Conservation (phyloP, 176 grass and related monocot species). For the Cymbopogon citratus region DNA sequence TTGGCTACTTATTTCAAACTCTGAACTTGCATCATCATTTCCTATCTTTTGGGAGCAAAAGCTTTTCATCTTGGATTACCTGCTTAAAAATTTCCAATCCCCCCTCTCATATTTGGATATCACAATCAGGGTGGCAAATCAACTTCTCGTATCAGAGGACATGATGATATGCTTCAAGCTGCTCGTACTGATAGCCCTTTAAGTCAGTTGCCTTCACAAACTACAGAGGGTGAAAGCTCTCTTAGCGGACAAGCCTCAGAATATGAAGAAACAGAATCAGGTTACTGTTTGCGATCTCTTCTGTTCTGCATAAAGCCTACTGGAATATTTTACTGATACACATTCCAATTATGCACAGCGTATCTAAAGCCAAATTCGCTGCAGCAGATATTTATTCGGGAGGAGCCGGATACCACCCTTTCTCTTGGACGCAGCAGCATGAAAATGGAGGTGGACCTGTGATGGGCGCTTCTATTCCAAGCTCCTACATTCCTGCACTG, state of each 20-base stretch:
- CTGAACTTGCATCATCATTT: background rate
- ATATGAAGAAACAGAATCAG: conserved; percentile 95
- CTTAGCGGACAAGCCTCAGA: conserved; percentile 80
- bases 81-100: background rate
- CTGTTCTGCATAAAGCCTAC: conserved; percentile 47
- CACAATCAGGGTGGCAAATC: conserved; percentile 67
- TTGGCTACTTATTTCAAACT: conserved; percentile 15
- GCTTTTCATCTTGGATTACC: background rate
- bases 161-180: conserved; percentile 47
- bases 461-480: conserved; percentile 35
- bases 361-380: conserved; percentile 99
- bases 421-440: conserved; percentile 77
- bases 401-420: conserved; percentile 90
- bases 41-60: conserved; percentile 4
- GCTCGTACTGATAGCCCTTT: conserved; percentile 57
- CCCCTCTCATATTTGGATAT: background rate
- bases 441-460: conserved; percentile 81
- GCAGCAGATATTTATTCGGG: conserved; percentile 84
- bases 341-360: conserved; percentile 97
- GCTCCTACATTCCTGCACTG: conserved; percentile 26
- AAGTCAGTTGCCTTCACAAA: conserved; percentile 78
- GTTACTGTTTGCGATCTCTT: conserved; percentile 46
- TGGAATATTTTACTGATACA: conserved; percentile 89
- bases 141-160: conserved; percentile 59
- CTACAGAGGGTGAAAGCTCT: conserved; percentile 80